Conservation (phyloP, 164 flowering plant genomes). For the Houttuynia cordata region DNA sequence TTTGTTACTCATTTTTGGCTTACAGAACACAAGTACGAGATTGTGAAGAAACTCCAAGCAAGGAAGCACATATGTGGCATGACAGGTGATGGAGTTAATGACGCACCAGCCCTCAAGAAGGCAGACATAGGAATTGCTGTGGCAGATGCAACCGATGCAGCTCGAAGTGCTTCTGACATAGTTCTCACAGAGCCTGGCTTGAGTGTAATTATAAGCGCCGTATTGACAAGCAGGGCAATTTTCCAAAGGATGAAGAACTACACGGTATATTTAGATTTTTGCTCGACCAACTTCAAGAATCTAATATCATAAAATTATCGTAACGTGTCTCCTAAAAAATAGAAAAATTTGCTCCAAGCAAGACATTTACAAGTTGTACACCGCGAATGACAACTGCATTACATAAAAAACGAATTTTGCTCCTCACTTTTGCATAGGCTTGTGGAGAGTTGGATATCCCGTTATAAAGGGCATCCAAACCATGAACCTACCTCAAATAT, state of each 20-base stretch:
- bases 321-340: too few relatives aligned
- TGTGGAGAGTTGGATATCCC: too few relatives aligned
- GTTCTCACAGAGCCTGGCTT: constrained; percentile 66
- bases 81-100: constrained; percentile 70
- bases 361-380: too few relatives aligned
- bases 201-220: constrained; percentile 64
- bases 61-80: constrained; percentile 62
- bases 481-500: too few relatives aligned
- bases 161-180: constrained; percentile 60
- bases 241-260: constrained; percentile 68
- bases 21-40: constrained; percentile 56
- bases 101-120: constrained; percentile 56
- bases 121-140: constrained; percentile 69
- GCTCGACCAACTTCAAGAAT: neutral
- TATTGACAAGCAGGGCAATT: constrained; percentile 60
- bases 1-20: too few relatives aligned
- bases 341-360: too few relatives aligned
- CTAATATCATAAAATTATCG: too few relatives aligned
- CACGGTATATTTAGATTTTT: constrained; percentile 22
- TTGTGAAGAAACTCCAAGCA: constrained; percentile 42
- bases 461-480: too few relatives aligned
- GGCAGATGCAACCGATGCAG: constrained; percentile 63
- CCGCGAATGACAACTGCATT: too few relatives aligned
- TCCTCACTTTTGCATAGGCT: neutral
- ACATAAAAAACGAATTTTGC: neutral